Base-by-base conservation (phyloP, 2,329 filamentous ascomycete species). In the Hortaea sp. region DNA sequence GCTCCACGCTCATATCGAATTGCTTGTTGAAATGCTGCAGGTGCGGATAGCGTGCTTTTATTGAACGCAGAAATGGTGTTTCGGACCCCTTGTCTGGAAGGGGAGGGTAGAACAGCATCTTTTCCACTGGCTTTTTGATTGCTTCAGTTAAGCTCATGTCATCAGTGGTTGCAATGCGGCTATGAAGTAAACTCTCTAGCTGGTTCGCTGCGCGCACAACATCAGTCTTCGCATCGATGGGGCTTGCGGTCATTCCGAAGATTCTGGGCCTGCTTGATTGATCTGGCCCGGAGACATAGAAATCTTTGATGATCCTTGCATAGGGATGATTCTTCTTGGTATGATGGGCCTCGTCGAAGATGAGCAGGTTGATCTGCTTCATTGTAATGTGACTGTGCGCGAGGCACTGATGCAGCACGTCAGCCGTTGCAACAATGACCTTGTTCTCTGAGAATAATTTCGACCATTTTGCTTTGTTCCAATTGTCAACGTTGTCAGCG, bases 281-380 rank as follows among this genome's bases (percentile, higher is more conserved):
- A 1, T 72, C 66, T 1, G 63, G 55, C 29, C 73, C 69, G 2
- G 73, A 66, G 1, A 79, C 53, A 59, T 95, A 97, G 55, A 86
- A 88, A 48, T 94, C 84, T 57, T 85, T 88, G 66, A 98, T 86
- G 48, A 98, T 92, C 29, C 74, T 76, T 48, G 34, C 87, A 60
- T 95, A 98, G 0, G 87, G 77, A 58, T 98, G 92, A 43, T 88
- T 85, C 63, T 90, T 94, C 67, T 98, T 98, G 0, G 90, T 81
- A 60, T 97, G 92, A 58, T 98, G 92, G 5, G 89, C 92, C 66
- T 98, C 92, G 58, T 98, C 92, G 54, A 98, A 95, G 49, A 97
- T 81, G 34, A 98, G 72, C 1, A 98, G 75, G 58, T 90, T 97
- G 63, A 97, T 88, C 55, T 85, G 79, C 12, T 78, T 70, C 69